Base-by-base conservation (phyloP, 495 filamentous ascomycete genomes). In the Annulohypoxylon nitens region DNA sequence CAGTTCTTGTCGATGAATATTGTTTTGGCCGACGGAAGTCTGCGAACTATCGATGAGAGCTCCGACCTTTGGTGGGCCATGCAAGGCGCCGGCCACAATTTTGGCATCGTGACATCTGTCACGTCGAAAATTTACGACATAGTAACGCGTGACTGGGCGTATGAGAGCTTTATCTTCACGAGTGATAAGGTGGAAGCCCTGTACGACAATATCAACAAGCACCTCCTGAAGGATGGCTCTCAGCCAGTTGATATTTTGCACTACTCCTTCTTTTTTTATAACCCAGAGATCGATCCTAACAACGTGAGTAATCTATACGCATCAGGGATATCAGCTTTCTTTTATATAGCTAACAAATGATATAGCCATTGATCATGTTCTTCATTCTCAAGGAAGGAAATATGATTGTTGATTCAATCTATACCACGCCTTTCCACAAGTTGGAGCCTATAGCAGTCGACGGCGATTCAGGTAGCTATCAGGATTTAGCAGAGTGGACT, bases 41-140 rank as follows among this genome's bases (percentile, higher is more conserved):
- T 78, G 14, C 81, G 81, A 7, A 84, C 80, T 11, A 65, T 83
- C 23, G 65, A 83, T 48, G 51, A 78, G 6, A 75, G 78, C 55
- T 77, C 83, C 8, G 84, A 89, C 25, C 83, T 90, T 58, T 90
- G 79, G 75, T 89, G 87, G 86, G 88, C 82, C 7, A 73, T 91
- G 59, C 79, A 81, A 51, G 89, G 89, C 4, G 89, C 88, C 36
- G 88, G 89, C 4, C 86, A 88, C 74, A 90, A 90, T 76, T 90
- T 90, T 63, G 89, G 88, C 55, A 87, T 90, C 74, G 84, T 91
- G 25, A 85, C 82, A 11, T 84, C 81, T 8, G 74, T 85, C 34
- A 84, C 81, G 23, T 70, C 71, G 45, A 85, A 85, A 75, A 79
- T 88, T 53, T 87, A 85, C 75, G 83, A 86, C 36, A 47, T 73